Percentiles rank a stretch among this genome's conserved stretches.
Evolutionary conservation across 1,139 yeast genomes (phyloP).

Genomic region (Candida neerlandica): DNA sequence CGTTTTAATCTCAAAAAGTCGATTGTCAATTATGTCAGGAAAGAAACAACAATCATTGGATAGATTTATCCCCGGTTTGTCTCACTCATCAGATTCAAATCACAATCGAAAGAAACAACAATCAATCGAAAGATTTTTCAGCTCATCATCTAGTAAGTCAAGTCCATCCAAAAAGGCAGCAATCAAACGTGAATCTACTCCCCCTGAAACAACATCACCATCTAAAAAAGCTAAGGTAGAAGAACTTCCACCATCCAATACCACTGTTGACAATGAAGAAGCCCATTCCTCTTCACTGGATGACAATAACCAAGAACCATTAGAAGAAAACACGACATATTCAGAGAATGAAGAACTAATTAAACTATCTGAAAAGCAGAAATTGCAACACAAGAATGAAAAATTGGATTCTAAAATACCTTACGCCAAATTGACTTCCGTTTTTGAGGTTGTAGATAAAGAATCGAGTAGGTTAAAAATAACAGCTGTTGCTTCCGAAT

Average conservation of each 20-base stretch:
- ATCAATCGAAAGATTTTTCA: background rate
- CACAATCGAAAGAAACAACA: constrained; percentile 7
- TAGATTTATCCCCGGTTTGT: constrained; percentile 33
- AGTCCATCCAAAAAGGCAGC: constrained; percentile 7
- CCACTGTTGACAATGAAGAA: constrained; percentile 4
- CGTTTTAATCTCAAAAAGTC: background rate
- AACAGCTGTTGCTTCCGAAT: constrained; percentile 69
- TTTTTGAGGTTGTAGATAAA: constrained; percentile 74
- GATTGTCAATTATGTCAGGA: background rate
- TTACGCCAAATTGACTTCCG: constrained; percentile 64
- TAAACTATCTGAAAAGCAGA: constrained; percentile 23
- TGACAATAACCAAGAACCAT: constrained; percentile 11
- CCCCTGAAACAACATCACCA: constrained; percentile 11
- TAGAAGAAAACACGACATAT: constrained; percentile 9
- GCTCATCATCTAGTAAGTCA: constrained; percentile 1
- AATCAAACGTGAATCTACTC: constrained; percentile 3
- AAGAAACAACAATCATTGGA: constrained; percentile 37
- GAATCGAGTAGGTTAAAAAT: constrained; percentile 85
- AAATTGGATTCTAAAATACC: constrained; percentile 41
- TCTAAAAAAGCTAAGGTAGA: constrained; percentile 7
- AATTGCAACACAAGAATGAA: constrained; percentile 18
- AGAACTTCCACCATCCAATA: background rate
- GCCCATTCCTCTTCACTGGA: background rate
- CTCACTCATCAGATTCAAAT: constrained; percentile 6
- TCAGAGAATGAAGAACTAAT: constrained; percentile 29